Evolutionary conservation across 164 flowering plant species (phyloP), one percentile per base, ranked within the genome.

Genomic region (Magnolia changhungtana): DNA sequence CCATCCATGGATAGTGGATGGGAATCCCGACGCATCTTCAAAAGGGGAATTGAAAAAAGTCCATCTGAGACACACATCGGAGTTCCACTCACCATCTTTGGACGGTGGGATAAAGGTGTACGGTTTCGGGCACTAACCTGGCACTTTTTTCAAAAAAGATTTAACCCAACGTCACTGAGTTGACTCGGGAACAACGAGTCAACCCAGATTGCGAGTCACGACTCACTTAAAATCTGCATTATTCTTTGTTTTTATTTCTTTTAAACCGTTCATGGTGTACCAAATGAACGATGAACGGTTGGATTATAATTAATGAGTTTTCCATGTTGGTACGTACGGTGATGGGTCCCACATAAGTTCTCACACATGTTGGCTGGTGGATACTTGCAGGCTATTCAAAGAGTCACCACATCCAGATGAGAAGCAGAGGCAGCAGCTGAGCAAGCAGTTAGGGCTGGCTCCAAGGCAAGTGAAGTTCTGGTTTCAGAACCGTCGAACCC

Each of bases 361-460:
- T 20, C 11, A 23, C 68, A 7, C 13, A 5, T 19, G n/a, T 10
- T 13, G 5, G 16, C 16, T 9, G 31, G 3, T 68, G 71, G 71
- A 29, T 68, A 18, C 1, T 31, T 80, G 81, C 89, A 96, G 99
- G 74, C 79, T 96, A 61, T 96, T 93, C 77, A 96, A 92, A 64
- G 99, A 96, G 77, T 93, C 98, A 58, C 99, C 99, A 1, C 99
- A 96, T 82, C 99, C 99, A n/a, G 99, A 96, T 82, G 99, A 96
- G 87, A 96, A 93, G 87, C 99, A 96, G 81, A 91, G 99, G 81
- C 98, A 92, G 72, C 95, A 94, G 68, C 85, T 96, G 37, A 96
- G 99, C 88, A 94, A 93, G 80, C 90, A 92, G 82, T 77, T 96
- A 80, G 98, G 99, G n/a, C 97, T 96, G 72, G 90, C 93, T 77